Percentiles rank a stretch among this genome's conserved stretches.
Conservation (phyloP, 306 rosid genomes). For the Hippophae rhamnoides region DNA sequence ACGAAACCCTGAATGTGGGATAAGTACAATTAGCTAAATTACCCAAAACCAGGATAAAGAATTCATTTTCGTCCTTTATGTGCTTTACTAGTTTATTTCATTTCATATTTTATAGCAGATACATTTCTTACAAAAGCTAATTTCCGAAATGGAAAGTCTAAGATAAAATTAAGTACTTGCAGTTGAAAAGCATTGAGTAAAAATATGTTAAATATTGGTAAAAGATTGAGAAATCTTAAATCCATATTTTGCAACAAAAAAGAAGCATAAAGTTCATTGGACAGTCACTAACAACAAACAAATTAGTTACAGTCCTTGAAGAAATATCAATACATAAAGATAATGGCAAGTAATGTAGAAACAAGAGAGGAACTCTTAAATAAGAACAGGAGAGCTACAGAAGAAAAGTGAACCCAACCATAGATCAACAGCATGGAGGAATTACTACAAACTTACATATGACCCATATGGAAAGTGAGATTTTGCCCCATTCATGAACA, state of each 20-base stretch:
- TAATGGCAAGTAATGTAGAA: neutral
- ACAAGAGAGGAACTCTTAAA: neutral
- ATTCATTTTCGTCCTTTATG: neutral
- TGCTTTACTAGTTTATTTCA: neutral
- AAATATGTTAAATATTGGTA: no score
- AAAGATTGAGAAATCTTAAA: no score
- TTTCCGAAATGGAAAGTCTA: neutral
- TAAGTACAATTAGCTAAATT: constrained; percentile 6
- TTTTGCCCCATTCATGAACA: constrained; percentile 75
- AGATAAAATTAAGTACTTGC: neutral
- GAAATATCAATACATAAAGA: no score
- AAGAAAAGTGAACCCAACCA: neutral
- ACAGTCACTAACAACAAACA: no score
- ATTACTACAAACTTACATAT: constrained; percentile 49
- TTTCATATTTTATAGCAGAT: neutral
- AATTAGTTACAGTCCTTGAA: no score
- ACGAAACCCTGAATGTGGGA: constrained; percentile 71
- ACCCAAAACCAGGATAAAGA: constrained; percentile 5
- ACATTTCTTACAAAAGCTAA: neutral
- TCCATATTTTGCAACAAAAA: no score
- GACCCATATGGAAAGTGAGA: constrained; percentile 74
- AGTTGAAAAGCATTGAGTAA: no score
- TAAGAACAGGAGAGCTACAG: neutral
- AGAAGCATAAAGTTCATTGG: no score
- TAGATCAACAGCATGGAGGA: neutral